Evolutionary conservation across 345 rosid species (phyloP), one percentile per base, ranked within the genome.

Genomic region (Angophora floribunda): DNA sequence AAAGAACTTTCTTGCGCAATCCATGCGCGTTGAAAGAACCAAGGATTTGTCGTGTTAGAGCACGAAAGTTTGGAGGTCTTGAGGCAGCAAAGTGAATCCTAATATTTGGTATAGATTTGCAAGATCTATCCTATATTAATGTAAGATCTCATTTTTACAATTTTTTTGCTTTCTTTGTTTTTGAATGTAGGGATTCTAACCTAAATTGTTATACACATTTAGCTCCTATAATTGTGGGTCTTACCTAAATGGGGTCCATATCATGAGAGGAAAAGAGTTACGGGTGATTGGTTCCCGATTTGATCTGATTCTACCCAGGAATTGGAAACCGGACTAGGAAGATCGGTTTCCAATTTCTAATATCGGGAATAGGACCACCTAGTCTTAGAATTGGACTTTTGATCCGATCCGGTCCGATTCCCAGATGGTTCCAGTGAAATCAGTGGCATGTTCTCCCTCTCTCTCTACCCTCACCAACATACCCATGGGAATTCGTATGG

Each of bases 271-370:
- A 21, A 55, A 2, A 52, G 15, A 14, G 28, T 22, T 22, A 55
- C 2, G 61, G 12, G 22, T 55, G 4, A 55, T 55, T 1, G 28
- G 22, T 55, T 55, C 0, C 1, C 12, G 0, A 1, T 55, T 0
- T 55, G 0, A 36, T 36, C 41, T 4, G 1, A 55, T 0, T 0
- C 9, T 11, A 55, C 1, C 9, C 5, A 8, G 12, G 2, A 55
- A 55, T 22, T 2, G 22, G 1, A 5, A 55, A 9, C 12, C 0
- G 2, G 9, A 55, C 6, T 36, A 36, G 41, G 41, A 36, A 36
- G 41, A 36, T 36, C 41, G 41, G 41, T 36, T 36, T 36, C 41
- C 4, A 36, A 36, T 36, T 36, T 36, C 41, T 36, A 36, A 36
- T 36, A 55, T 22, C 4, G 8, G 1, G 12, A 55, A 9, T 5